phyloP scores from a whole-genome alignment of 805 yeast species.

The Scheffersomyces ergatensis region DNA sequence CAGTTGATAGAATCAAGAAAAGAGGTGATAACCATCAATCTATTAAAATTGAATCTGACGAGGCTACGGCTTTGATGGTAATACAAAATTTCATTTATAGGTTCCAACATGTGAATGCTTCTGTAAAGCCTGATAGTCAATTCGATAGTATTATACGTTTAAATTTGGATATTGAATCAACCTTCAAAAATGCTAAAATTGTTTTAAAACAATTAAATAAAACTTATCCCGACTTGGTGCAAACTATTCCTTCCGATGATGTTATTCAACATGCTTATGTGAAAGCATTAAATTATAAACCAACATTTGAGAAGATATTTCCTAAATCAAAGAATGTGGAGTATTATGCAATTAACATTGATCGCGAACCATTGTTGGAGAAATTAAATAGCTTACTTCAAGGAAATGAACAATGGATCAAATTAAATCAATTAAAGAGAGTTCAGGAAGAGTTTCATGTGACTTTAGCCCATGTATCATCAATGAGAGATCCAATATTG shows the following conservation, averaged over 20 bases:
- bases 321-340: slow-evolving; percentile 2
- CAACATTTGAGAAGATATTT: slow-evolving; percentile 43
- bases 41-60: slow-evolving; percentile 55
- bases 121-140: slow-evolving; percentile 53
- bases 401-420: slow-evolving; percentile 14
- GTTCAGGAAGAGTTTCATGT: slow-evolving; percentile 62
- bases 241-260: slow-evolving; percentile 29
- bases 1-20: slow-evolving; percentile 54
- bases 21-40: slow-evolving; percentile 92
- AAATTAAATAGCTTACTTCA: slow-evolving; percentile 5
- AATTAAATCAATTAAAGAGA: slow-evolving; percentile 26
- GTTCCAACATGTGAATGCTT: slow-evolving; percentile 56
- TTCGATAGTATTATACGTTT: slow-evolving; percentile 70
- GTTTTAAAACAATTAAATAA: slow-evolving; percentile 39
- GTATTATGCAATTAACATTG: slow-evolving; percentile 4
- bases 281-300: slow-evolving; percentile 53
- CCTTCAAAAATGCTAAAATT: slow-evolving; percentile 46
- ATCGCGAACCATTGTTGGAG: slow-evolving; percentile 2
- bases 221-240: slow-evolving; percentile 41
- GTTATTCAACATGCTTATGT: slow-evolving; percentile 47
- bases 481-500: slow-evolving; percentile 8
- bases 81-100: slow-evolving; percentile 73
- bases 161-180: slow-evolving; percentile 35
- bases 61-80: slow-evolving; percentile 51
- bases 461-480: slow-evolving; percentile 53